Percentiles rank a stretch among this genome's conserved stretches.
Conservation (phyloP, 495 filamentous ascomycete genomes). For the Cladorrhinum samala region DNA sequence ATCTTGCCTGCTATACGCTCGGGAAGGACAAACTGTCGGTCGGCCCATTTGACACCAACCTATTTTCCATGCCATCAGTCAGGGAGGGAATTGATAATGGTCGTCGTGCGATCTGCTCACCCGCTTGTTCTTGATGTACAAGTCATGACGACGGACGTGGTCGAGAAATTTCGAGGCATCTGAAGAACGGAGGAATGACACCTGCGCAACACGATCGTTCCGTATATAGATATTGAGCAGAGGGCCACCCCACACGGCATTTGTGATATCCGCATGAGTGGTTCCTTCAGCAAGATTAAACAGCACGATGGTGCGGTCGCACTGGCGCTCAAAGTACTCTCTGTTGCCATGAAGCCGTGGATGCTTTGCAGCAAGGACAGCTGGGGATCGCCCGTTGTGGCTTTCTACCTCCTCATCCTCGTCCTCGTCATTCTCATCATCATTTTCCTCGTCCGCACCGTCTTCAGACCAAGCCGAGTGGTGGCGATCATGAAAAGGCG, state of each 20-base stretch:
- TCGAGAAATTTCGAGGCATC: constrained; percentile 59
- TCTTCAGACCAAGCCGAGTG: not conserved
- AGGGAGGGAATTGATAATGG: not conserved
- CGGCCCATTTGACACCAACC: constrained; percentile 66
- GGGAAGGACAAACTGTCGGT: constrained; percentile 65
- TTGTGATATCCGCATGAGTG: constrained; percentile 60
- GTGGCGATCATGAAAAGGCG: not conserved
- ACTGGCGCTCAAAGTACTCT: constrained; percentile 31
- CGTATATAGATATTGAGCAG: constrained; percentile 65
- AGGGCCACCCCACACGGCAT: constrained; percentile 61
- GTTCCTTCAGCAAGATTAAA: constrained; percentile 56
- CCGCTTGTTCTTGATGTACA: constrained; percentile 63
- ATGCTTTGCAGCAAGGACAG: constrained; percentile 19
- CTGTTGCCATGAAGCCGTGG: constrained; percentile 17
- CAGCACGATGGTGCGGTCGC: constrained; percentile 59
- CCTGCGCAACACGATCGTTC: constrained; percentile 53
- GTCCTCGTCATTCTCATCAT: constrained; percentile 16
- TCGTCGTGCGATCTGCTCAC: constrained; percentile 33
- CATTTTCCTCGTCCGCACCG: constrained; percentile 15
- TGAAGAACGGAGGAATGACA: constrained; percentile 64
- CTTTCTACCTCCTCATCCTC: constrained; percentile 22
- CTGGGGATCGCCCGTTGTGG: constrained; percentile 14
- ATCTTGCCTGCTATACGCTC: constrained; percentile 63
- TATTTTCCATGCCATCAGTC: constrained; percentile 23
- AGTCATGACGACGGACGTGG: constrained; percentile 57